Evolutionary conservation across 2,329 filamentous ascomycete species (phyloP), one percentile per base, ranked within the genome.

Genomic region (Trichoderma polysporum): DNA sequence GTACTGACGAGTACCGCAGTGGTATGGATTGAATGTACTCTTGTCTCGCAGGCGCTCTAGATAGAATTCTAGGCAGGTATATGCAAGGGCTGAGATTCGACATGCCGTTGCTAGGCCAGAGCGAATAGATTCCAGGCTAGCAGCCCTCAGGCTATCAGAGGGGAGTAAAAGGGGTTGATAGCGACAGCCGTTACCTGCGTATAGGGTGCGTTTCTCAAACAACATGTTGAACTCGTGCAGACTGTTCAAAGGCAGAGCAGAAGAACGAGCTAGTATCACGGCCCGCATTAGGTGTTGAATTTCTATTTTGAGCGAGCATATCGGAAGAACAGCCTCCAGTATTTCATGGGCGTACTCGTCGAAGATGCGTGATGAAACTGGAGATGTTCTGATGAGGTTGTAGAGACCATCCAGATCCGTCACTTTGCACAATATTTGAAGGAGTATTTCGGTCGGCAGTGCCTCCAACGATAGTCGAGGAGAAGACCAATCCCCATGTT

Each of bases 31-130:
- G 37, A 72, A 71, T 2, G 25, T 27, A 22, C 45, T 53, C 50
- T 54, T 61, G 4, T 66, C 37, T 13, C 25, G 13, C 52, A 71
- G 9, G 3, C 67, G 66, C 29, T 15, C 59, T 7, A 73, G 69
- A 33, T 45, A 71, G 4, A 67, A 73, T 7, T 60, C 49, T 54
- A 73, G 68, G 50, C 68, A 73, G 1, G 69, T 68, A 15, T 71
- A 68, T 8, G 72, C 58, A 9, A 73, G 68, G 4, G 64, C 47
- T 15, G 67, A 70, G 22, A 70, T 58, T n/a, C 71, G 71, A 15
- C 57, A 33, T 31, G 70, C 53, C n/a, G 71, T 72, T 29, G 66
- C 62, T 19, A 41, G 2, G 17, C 39, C 6, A 3, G 39, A 41
- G 39, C 39, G 39, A 8, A 41, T 9, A 19, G 39, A 41, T 9